Base-by-base conservation (phyloP, 306 rosid species). In the Astragalus membranaceus region DNA sequence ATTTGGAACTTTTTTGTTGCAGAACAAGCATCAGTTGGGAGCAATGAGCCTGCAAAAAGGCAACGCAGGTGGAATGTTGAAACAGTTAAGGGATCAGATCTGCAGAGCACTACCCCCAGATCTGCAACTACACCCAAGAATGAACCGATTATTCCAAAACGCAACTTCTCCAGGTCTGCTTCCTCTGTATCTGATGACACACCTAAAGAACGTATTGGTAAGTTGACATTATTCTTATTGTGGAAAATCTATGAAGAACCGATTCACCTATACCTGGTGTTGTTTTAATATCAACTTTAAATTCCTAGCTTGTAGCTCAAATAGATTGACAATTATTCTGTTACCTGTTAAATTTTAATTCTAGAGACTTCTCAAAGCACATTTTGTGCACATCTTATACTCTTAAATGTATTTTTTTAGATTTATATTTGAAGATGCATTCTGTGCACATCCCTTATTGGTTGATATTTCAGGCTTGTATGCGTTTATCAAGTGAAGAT, bases 61-160 rank as follows among this genome's bases (percentile, higher is more conserved):
- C 93, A 85, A 71, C 95, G 99, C 9, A 84, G 91, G 84, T 95
- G 99, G 99, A 89, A 81, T 67, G 36, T 85, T 76, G 99, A 89
- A 66, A 68, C 64, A 66, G 59, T 78, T 42, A 89, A 89, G 79
- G 84, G 82, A 66, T 75, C 88, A 41, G 91, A 88, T 78, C 80
- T 85, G 2, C 89, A 83, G 64, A 79, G 76, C 61, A 50, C 90
- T 65, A 70, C 64, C 49, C 81, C 77, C 69, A 81, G 87, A 65
- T 63, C 85, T 55, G 72, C 75, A 3, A 79, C 82, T 51, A 89
- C 85, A 1, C 88, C 92, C 60, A 95, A 78, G 84, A 87, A 87
- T 42, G 79, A 76, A 58, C 56, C 86, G 10, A 7, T 76, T 77
- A 16, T 79, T 70, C 70, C 53, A 64, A 91, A 85, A 52, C 91